Evolutionary conservation across 208 protist species (phyloP).

Genomic region (Leishmania arabica): DNA sequence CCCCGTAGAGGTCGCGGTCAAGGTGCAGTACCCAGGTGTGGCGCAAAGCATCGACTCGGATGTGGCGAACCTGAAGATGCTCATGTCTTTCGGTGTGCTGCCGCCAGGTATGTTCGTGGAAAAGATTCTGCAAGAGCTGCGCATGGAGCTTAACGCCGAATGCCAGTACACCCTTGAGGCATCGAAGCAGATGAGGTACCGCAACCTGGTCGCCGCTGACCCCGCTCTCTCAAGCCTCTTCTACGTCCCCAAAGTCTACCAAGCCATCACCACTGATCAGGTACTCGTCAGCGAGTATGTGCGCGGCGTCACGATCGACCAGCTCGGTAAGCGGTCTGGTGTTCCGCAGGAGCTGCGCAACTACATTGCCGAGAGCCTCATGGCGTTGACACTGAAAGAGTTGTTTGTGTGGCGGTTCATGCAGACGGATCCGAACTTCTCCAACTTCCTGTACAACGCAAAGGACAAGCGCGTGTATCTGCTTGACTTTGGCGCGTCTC

Average conservation of each 20-base stretch:
- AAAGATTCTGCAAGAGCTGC: conserved; percentile 76
- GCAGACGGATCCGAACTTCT: conserved; percentile 98
- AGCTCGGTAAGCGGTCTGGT: conserved; percentile 41
- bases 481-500: conserved; percentile 96
- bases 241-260: conserved; percentile 73
- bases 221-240: conserved; percentile 50
- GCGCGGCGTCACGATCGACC: conserved; percentile 65
- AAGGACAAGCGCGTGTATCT: conserved; percentile 64
- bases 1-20: conserved; percentile 89
- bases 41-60: conserved; percentile 88
- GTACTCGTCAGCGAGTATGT: conserved; percentile 75
- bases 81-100: conserved; percentile 71
- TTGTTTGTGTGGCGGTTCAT: conserved; percentile 96
- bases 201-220: conserved; percentile 40
- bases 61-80: conserved; percentile 87
- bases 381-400: conserved; percentile 89
- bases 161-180: conserved; percentile 77
- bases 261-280: conserved; percentile 53
- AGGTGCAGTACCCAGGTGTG: conserved; percentile 91
- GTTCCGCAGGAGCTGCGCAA: conserved; percentile 77
- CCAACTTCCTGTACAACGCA: conserved; percentile 95
- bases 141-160: conserved; percentile 67
- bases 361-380: conserved; percentile 79
- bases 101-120: conserved; percentile 86
- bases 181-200: conserved; percentile 67